Base-by-base conservation (phyloP, 176 grass and related monocot species). In the Aegilops longissima region DNA sequence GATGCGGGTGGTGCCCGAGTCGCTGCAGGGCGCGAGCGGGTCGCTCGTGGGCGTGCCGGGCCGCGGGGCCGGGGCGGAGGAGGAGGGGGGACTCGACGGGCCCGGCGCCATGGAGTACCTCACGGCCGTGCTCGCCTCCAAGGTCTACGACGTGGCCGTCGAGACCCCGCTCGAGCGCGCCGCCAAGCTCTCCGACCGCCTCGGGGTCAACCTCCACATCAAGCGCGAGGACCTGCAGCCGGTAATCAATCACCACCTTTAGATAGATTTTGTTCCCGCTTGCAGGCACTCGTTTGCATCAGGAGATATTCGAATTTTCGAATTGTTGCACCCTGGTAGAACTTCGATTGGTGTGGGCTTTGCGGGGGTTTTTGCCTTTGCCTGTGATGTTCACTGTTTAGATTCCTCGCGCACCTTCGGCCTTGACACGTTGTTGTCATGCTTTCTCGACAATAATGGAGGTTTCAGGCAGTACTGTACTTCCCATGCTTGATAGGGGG, bases 211-310 rank as follows among this genome's bases (percentile, higher is more conserved):
- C 40, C 68, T 99, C 54, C 94, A 66, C 77, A 30, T 99, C 85
- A 99, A 99, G 88, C 92, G 97, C 78, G 97, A 99, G 87, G 97
- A 99, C 78, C 84, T 93, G 89, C 97, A 99, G 79, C 90, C 92
- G 76, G 97, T 99, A 91, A 85, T 30, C 25, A 8, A 58, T 58
- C 2, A n/a, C n/a, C n/a, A n/a, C n/a, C n/a, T n/a, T n/a, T n/a
- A n/a, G n/a, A n/a, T n/a, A n/a, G n/a, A n/a, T n/a, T n/a, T n/a
- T n/a, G n/a, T n/a, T n/a, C n/a, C n/a, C n/a, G n/a, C n/a, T 39
- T 39, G 7, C 7, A 39, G 38, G 38, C 11, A 45, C 2, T 45
- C 45, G 1, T 13, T 13, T 49, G 4, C 63, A 18, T 8, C 3
- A 23, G 72, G 61, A 24, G 5, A 24, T 75, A 66, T 73, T 77